Evolutionary conservation across 257 asterid genomes (phyloP).

Genomic region (Solanum medicagineum): DNA sequence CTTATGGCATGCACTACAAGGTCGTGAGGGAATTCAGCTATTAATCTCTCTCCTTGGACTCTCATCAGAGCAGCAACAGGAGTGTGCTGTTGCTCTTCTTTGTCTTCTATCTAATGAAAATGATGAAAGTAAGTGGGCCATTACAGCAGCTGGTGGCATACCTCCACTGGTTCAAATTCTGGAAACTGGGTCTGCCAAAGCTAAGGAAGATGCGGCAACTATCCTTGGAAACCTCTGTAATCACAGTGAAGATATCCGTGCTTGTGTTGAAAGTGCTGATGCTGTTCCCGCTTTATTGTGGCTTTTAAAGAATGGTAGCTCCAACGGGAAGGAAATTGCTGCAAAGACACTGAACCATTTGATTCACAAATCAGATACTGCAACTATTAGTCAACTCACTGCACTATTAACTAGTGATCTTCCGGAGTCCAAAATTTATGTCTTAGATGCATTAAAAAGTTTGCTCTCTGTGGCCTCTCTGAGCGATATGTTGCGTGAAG

Average conservation of each 20-base stretch:
- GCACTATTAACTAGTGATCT: conserved; percentile 83
- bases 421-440: conserved; percentile 93
- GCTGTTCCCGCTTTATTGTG: conserved; percentile 97
- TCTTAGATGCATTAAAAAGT: conserved; percentile 82
- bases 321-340: conserved; percentile 95
- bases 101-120: conserved; percentile 84
- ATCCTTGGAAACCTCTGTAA: conserved; percentile 96
- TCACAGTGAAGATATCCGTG: conserved; percentile 99
- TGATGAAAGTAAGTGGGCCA: conserved; percentile 99
- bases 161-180: conserved; percentile 98
- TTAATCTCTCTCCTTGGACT: conserved; percentile 95
- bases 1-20: conserved; percentile 96
- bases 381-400: conserved; percentile 96
- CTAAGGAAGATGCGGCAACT: conserved; percentile 96
- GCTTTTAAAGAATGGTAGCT: conserved; percentile 91
- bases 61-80: conserved; percentile 99
- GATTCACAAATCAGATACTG: conserved; percentile 97
- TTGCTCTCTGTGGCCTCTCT: conserved; percentile 85
- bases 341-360: conserved; percentile 93
- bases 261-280: conserved; percentile 99
- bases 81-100: conserved; percentile 93
- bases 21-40: conserved; percentile 97
- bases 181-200: conserved; percentile 93
- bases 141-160: conserved; percentile 98
- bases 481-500: conserved; percentile 78